Conservation (phyloP, 306 rosid species). For the Fragaria iinumae region DNA sequence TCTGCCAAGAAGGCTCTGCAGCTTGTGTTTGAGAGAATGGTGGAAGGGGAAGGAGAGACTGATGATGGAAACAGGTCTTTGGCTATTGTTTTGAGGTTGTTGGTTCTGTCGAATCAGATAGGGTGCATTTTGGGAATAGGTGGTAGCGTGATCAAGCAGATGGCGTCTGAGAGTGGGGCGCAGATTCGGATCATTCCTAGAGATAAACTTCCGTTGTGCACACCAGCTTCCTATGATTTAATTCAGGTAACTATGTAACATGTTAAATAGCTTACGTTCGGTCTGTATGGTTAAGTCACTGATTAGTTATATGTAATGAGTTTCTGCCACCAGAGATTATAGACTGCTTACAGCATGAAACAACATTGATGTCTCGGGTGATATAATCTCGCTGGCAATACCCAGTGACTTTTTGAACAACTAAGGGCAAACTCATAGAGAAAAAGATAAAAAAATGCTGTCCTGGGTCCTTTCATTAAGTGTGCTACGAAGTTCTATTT, state of each 20-base stretch:
- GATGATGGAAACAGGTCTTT: constrained; percentile 42
- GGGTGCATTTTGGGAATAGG: constrained; percentile 93
- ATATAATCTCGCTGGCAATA: not conserved
- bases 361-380: not conserved
- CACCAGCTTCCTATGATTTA: constrained; percentile 60
- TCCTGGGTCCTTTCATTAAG: not conserved
- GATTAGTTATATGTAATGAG: not conserved
- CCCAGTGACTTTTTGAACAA: not conserved
- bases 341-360: not conserved
- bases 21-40: constrained; percentile 63
- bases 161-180: constrained; percentile 88
- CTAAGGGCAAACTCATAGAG: not conserved
- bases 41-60: constrained; percentile 46
- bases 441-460: not conserved
- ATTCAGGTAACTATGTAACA: constrained; percentile 68
- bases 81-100: constrained; percentile 52
- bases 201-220: constrained; percentile 79
- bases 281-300: not conserved
- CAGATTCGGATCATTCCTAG: constrained; percentile 82
- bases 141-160: constrained; percentile 82
- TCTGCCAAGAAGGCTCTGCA: constrained; percentile 59
- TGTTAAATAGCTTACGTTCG: not conserved
- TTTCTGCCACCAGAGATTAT: not conserved
- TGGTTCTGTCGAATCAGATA: constrained; percentile 72
- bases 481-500: not conserved